Percentiles rank a stretch among this genome's conserved stretches.
These are phyloP conservation scores for Coemansia javaensis DNA, from an alignment of 192 early-diverging fungal genomes.

Conservation along the genomic window DNA sequence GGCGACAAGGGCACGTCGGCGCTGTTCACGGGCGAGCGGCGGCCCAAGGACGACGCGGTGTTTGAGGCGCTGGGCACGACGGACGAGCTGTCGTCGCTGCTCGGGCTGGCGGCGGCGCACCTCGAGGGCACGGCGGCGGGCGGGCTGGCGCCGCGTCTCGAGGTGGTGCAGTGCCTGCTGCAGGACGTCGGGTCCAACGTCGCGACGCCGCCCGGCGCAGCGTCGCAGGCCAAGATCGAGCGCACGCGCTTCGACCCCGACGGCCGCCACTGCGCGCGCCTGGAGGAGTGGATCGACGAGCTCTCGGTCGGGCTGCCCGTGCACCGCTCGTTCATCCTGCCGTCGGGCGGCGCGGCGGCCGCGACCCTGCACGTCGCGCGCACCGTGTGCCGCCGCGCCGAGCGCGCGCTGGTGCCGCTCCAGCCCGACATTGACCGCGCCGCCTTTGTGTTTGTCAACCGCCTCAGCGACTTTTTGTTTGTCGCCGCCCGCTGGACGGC, in stretches of 20 bases:
- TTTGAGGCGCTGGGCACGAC: conserved; percentile 90
- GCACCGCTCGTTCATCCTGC: conserved; percentile 79
- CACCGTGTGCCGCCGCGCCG: conserved; percentile 80
- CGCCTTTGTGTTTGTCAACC: conserved; percentile 34
- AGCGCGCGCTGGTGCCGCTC: conserved; percentile 73
- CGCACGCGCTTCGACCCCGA: conserved; percentile 74
- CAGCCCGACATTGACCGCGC: conserved; percentile 44
- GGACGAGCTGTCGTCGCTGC: conserved; percentile 73
- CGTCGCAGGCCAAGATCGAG: conserved; percentile 57
- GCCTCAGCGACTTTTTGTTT: conserved; percentile 87
- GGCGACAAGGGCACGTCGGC: conserved; percentile 91
- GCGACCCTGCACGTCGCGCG: conserved; percentile 79
- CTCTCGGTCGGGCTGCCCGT: conserved; percentile 66
- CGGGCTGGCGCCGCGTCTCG: conserved; percentile 26
- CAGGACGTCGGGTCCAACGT: conserved; percentile 91
- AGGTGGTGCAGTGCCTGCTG: conserved; percentile 82
- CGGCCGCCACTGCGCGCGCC: conserved; percentile 54
- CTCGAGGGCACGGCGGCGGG: conserved; percentile 8
- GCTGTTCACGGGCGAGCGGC: conserved; percentile 85
- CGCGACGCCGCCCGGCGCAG: conserved; percentile 70
- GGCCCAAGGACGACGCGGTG: conserved; percentile 79
- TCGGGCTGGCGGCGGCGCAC: conserved; percentile 47
- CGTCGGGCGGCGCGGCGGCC: conserved; percentile 83
- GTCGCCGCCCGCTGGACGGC: conserved; percentile 80
- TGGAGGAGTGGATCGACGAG: conserved; percentile 86